Evolutionary conservation across 768 basidiomycete species (phyloP), one percentile per base, ranked within the genome.

Genomic region (Cystofilobasidium capitatum): DNA sequence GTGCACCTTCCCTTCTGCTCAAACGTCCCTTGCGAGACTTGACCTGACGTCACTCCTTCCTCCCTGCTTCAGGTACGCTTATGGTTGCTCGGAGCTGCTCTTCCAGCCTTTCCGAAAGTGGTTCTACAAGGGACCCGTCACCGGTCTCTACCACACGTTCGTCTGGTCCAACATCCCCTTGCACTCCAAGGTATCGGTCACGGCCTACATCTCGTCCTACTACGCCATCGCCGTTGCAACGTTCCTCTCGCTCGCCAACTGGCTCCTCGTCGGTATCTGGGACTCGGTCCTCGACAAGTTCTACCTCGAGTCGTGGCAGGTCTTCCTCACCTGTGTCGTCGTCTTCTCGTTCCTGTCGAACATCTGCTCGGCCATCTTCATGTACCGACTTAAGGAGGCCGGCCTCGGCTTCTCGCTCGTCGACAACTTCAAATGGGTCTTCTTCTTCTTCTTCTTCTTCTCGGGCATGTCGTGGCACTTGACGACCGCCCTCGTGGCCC

Each of bases 81-180:
- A 40, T 65, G 71, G 71, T 13, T 59, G 35, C 58, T 64, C 35
- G 7, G 79, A 79, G 77, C 81, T 93, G 58, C 82, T 91, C 69
- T 92, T 93, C 82, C 85, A 91, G 73, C 92, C 91, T 0, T 71
- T 92, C 66, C 81, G 83, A 62, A 75, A 84, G 29, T 92, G 90
- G 90, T 86, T 84, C 82, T 79, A 79, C 62, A 77, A 82, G 69
- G 91, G 91, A 7, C 91, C 91, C 0, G 86, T 94, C 77, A 92
- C 84, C 16, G 73, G 74, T 35, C 75, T 77, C 1, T 76, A 76
- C 69, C 72, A 72, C 51, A 54, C 69, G 42, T 78, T 75, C 71
- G 54, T 79, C 47, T 76, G 76, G 76, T 72, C 73, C 22, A 77
- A 74, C 62, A 83, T 83, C 66, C 81, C 80, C 0, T 61, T 82